Conservation (phyloP, 1,284 basidiomycete species). For the Ustilago sp. region DNA sequence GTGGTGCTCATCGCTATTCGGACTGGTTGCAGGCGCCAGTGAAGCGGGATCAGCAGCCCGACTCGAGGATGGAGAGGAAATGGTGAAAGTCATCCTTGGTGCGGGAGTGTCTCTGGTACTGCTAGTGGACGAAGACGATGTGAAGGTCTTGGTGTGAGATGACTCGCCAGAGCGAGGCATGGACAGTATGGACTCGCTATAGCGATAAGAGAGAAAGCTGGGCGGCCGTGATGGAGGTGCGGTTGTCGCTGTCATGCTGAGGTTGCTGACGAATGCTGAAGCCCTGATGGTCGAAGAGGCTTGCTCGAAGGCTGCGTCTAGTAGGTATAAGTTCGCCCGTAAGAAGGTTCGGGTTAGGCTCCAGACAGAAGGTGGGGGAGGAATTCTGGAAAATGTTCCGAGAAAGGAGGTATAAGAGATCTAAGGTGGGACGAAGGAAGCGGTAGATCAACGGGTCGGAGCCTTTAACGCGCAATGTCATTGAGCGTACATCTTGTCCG, state of each 20-base stretch:
- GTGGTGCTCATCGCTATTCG: constrained; percentile 12
- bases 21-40: constrained; percentile 2
- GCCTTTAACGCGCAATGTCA: constrained; percentile 15
- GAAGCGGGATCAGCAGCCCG: background rate
- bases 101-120: constrained; percentile 8
- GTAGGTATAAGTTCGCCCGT: background rate
- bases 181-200: constrained; percentile 17
- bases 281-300: background rate
- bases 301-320: background rate
- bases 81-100: constrained; percentile 15
- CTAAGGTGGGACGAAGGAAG: background rate
- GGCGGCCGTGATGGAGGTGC: constrained; percentile 18
- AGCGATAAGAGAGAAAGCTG: constrained; percentile 20
- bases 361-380: background rate
- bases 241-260: constrained; percentile 28
- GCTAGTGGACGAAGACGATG: constrained; percentile 8
- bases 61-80: constrained; percentile 8
- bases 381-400: background rate
- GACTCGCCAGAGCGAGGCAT: constrained; percentile 17
- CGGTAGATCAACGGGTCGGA: constrained; percentile 6
- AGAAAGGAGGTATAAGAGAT: background rate
- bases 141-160: constrained; percentile 5
- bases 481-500: constrained; percentile 8
- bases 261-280: background rate
- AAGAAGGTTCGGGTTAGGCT: background rate